phyloP scores from a whole-genome alignment of 2,329 filamentous ascomycete genomes.

The Epichloe baconii region DNA sequence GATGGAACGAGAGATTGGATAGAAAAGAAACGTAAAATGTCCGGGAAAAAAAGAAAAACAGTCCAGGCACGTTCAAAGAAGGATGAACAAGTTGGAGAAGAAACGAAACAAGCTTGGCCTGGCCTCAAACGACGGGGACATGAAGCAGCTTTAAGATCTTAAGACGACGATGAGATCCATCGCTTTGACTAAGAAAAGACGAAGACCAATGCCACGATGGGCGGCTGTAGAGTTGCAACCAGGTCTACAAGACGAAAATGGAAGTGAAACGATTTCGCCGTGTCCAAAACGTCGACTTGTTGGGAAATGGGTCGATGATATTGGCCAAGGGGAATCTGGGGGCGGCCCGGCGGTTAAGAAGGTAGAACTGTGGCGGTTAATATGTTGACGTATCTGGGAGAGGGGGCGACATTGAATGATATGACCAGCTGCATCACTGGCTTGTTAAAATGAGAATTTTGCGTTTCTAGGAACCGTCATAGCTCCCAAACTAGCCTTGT shows the following conservation, averaged over 20 bases:
- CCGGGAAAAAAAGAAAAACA: background rate
- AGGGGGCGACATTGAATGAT: too few species aligned
- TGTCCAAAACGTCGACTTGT: slow-evolving; percentile 33
- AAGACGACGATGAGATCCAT: slow-evolving; percentile 1
- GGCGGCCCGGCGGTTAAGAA: slow-evolving; percentile 10
- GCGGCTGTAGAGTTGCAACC: slow-evolving; percentile 7
- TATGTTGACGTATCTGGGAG: background rate
- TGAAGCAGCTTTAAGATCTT: slow-evolving; percentile 10
- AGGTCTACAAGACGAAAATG: slow-evolving; percentile 8
- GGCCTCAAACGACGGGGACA: slow-evolving; percentile 10
- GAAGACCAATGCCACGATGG: slow-evolving; percentile 1
- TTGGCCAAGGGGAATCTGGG: slow-evolving; percentile 33
- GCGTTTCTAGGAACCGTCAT: background rate
- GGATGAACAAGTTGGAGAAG: background rate
- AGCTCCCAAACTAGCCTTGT: background rate
- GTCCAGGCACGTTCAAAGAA: background rate
- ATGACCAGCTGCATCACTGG: background rate
- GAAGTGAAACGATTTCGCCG: slow-evolving; percentile 38
- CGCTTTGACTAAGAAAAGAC: background rate
- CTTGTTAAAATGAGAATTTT: background rate
- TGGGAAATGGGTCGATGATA: slow-evolving; percentile 30
- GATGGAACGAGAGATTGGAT: background rate
- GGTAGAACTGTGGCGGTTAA: background rate
- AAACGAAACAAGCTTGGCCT: slow-evolving; percentile 12
- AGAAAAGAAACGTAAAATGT: background rate